Percentiles rank a stretch among this genome's conserved stretches.
Evolutionary conservation across 2,329 filamentous ascomycete genomes (phyloP).

Genomic region (Neodidymelliopsis sp.): DNA sequence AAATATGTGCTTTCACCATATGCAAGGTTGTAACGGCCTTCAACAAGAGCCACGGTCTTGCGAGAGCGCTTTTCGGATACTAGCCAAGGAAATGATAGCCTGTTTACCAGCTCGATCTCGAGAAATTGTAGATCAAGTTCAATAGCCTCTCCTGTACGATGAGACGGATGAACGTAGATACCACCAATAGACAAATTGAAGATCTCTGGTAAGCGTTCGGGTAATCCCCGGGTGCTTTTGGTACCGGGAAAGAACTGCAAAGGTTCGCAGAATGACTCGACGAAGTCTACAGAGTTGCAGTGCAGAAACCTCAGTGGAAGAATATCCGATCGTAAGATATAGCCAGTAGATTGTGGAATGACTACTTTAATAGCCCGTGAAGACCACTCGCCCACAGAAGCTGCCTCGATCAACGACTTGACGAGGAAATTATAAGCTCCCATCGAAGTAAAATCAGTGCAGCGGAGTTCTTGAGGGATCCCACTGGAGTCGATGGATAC

Average conservation of each 20-base stretch:
- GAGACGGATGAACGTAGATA: too few relatives aligned
- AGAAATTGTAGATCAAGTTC: not conserved
- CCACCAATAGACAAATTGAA: too few relatives aligned
- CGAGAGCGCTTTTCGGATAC: not conserved
- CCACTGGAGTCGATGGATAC: too few relatives aligned
- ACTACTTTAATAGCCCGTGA: too few relatives aligned
- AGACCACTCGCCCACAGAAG: too few relatives aligned
- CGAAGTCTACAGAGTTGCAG: not conserved
- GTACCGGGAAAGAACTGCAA: not conserved
- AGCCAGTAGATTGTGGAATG: too few relatives aligned
- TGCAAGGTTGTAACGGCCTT: not conserved
- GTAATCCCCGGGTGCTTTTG: not conserved
- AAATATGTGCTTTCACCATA: not conserved
- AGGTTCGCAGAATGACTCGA: not conserved
- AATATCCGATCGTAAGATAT: not conserved
- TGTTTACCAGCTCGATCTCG: not conserved
- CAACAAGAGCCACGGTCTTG: not conserved
- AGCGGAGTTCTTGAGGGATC: too few relatives aligned
- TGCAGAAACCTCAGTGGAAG: not conserved
- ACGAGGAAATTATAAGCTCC: too few relatives aligned
- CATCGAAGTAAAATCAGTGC: too few relatives aligned
- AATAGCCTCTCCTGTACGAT: too few relatives aligned
- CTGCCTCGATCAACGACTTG: too few relatives aligned
- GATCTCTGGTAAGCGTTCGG: not conserved
- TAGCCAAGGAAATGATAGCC: slow-evolving; percentile 3